A percentile compares a stretch with the other conserved stretches of the same genome.
Conservation (phyloP, 805 yeast genomes). For the Schwanniomyces pseudopolymorphus region DNA sequence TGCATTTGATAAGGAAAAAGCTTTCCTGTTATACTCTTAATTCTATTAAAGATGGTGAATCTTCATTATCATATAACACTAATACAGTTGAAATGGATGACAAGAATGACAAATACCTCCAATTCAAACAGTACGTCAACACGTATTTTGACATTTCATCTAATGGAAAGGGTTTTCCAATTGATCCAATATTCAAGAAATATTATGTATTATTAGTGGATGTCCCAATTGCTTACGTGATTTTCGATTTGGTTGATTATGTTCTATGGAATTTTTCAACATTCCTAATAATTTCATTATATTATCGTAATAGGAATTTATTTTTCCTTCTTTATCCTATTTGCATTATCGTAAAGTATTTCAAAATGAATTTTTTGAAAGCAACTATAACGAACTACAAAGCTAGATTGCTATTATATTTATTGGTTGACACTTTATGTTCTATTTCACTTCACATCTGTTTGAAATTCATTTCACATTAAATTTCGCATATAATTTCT, state of each 20-base stretch:
- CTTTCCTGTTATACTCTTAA: constrained; percentile 5
- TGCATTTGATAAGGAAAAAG: constrained; percentile 2
- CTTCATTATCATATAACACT: neutral
- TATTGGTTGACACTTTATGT: neutral
- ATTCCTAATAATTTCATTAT: neutral
- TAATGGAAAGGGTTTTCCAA: neutral
- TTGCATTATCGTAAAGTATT: neutral
- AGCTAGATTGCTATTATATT: neutral
- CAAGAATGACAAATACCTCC: constrained; percentile 1
- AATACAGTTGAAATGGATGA: neutral
- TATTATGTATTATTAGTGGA: constrained; percentile 1
- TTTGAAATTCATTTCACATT: neutral
- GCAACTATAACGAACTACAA: neutral
- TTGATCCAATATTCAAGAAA: constrained; percentile 5
- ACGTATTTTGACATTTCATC: neutral
- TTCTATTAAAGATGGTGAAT: constrained; percentile 2
- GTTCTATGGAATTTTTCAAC: constrained; percentile 1
- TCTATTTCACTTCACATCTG: neutral
- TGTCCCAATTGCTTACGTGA: neutral
- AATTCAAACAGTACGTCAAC: constrained; percentile 1
- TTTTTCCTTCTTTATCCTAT: neutral
- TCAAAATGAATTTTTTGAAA: neutral
- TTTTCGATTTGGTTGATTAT: neutral
- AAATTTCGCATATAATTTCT: neutral
- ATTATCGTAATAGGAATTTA: neutral